Conservation (phyloP, 345 rosid genomes). For the Pugionium cornutum region DNA sequence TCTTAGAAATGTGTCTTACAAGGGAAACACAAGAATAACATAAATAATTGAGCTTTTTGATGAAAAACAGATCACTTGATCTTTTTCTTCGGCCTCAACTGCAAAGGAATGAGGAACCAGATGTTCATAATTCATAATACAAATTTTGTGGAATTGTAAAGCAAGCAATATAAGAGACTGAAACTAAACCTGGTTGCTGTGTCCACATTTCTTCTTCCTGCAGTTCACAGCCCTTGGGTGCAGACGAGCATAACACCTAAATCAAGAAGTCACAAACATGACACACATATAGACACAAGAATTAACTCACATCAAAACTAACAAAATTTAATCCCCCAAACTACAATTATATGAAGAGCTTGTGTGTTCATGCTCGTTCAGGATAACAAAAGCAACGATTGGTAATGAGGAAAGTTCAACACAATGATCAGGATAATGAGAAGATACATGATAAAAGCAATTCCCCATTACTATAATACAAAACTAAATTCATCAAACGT, state of each 20-base stretch:
- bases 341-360: too few species aligned
- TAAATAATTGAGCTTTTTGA: not conserved
- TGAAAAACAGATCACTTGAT: conserved; percentile 46
- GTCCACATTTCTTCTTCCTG: conserved; percentile 60
- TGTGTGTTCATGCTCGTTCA: not conserved
- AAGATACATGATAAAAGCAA: too few species aligned
- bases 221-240: conserved; percentile 97
- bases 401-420: not conserved
- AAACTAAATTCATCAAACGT: too few species aligned
- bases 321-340: not conserved
- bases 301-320: not conserved
- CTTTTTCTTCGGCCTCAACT: conserved; percentile 95
- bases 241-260: conserved; percentile 5
- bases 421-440: not conserved
- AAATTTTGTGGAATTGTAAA: not conserved
- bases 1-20: not conserved
- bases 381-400: not conserved
- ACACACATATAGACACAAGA: too few species aligned
- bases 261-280: not conserved
- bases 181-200: conserved; percentile 57
- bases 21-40: conserved; percentile 2
- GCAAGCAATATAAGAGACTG: not conserved
- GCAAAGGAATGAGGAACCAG: conserved; percentile 27
- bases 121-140: not conserved
- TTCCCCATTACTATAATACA: not conserved